These are phyloP conservation scores for Maudiozyma turicensis DNA, from an alignment of 805 yeast species.

Conservation along the genomic window DNA sequence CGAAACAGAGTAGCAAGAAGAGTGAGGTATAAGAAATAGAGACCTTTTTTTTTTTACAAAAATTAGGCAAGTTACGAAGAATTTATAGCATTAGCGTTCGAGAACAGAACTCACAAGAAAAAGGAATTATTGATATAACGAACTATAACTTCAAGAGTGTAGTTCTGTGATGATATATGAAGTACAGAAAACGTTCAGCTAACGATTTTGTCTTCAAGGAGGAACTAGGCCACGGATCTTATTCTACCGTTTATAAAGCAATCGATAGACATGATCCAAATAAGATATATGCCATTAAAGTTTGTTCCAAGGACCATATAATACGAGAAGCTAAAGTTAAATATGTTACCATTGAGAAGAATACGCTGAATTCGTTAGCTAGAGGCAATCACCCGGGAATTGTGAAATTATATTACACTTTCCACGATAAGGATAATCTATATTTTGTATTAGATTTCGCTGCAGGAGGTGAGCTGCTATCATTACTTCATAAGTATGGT, in stretches of 20 bases:
- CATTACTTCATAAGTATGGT: constrained; percentile 68
- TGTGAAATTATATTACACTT: constrained; percentile 83
- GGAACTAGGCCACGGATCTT: constrained; percentile 83
- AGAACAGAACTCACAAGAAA: too few species aligned
- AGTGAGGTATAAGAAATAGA: too few species aligned
- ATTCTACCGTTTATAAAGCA: constrained; percentile 87
- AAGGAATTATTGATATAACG: neutral
- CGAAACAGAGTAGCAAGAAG: too few species aligned
- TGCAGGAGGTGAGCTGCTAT: constrained; percentile 85
- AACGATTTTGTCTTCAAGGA: constrained; percentile 28
- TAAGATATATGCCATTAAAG: constrained; percentile 75
- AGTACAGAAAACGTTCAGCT: constrained; percentile 24
- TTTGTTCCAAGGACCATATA: constrained; percentile 83
- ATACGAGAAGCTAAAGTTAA: constrained; percentile 91
- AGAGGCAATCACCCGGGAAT: constrained; percentile 88
- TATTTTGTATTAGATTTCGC: constrained; percentile 93
- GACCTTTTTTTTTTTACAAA: too few species aligned
- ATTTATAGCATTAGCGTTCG: too few species aligned
- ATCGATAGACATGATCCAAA: constrained; percentile 47
- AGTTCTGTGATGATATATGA: constrained; percentile 8
- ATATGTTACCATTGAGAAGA: constrained; percentile 91
- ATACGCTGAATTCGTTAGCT: constrained; percentile 65
- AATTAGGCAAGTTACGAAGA: too few species aligned
- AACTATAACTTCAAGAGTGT: neutral
- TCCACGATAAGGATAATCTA: constrained; percentile 80